A percentile compares a stretch with the other conserved stretches of the same genome.
phyloP scores from a whole-genome alignment of 1,284 basidiomycete species.

The Papiliotrema nemorosa region DNA sequence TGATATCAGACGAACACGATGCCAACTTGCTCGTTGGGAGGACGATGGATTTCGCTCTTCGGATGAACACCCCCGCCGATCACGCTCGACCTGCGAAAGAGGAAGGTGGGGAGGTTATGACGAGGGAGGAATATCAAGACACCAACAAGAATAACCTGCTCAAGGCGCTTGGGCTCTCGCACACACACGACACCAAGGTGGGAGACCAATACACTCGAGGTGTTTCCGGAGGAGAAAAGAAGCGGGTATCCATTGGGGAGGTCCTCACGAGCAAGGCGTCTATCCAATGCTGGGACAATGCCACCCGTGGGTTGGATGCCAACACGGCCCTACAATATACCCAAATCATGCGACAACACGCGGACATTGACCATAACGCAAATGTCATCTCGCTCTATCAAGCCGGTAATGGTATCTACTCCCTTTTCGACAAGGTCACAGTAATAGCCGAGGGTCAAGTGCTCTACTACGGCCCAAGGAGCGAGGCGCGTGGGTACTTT shows the following conservation, averaged over 20 bases:
- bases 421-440: slow-evolving; percentile 65
- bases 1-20: slow-evolving; percentile 40
- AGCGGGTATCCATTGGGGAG: slow-evolving; percentile 71
- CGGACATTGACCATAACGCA: slow-evolving; percentile 70
- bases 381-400: slow-evolving; percentile 81
- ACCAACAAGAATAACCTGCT: slow-evolving; percentile 57
- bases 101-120: slow-evolving; percentile 23
- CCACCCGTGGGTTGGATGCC: slow-evolving; percentile 65
- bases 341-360: slow-evolving; percentile 68
- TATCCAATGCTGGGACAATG: slow-evolving; percentile 64
- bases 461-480: slow-evolving; percentile 72
- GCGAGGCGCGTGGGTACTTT: slow-evolving; percentile 72
- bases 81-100: slow-evolving; percentile 22
- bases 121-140: slow-evolving; percentile 52
- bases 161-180: slow-evolving; percentile 69
- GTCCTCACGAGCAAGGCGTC: slow-evolving; percentile 59
- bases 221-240: slow-evolving; percentile 67
- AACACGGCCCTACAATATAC: slow-evolving; percentile 77
- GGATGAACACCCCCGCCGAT: slow-evolving; percentile 34
- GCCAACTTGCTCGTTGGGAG: slow-evolving; percentile 42
- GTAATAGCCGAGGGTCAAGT: slow-evolving; percentile 75
- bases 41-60: slow-evolving; percentile 44
- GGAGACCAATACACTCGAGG: slow-evolving; percentile 73
- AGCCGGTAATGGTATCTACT: slow-evolving; percentile 60
- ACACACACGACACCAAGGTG: slow-evolving; percentile 71